Percentiles rank a stretch among this genome's conserved stretches.
Evolutionary conservation across 2,329 filamentous ascomycete genomes (phyloP).

Genomic region (Gaeumannomyces tritici): DNA sequence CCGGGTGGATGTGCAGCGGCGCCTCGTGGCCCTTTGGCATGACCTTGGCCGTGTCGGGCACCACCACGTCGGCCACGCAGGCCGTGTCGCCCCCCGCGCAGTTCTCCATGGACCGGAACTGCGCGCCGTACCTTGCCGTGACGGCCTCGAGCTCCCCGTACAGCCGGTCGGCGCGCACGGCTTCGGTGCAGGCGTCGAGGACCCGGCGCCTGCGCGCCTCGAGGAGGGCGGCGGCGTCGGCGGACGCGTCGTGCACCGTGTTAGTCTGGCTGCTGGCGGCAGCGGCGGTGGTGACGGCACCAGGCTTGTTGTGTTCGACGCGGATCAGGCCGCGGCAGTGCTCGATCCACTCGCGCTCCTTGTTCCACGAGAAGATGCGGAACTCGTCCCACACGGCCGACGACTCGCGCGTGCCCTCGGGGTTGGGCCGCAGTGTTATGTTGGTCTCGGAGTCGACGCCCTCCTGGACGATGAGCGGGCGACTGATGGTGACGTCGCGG

Average conservation of each 20-base stretch:
- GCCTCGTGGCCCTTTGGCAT: slow-evolving; percentile 38
- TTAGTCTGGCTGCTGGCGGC: not conserved
- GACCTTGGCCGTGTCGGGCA: slow-evolving; percentile 29
- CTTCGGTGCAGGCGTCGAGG: not conserved
- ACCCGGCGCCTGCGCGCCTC: not conserved
- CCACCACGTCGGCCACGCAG: slow-evolving; percentile 22
- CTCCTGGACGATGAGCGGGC: slow-evolving; percentile 19
- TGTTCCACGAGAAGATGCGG: slow-evolving; percentile 18
- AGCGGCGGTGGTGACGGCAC: not conserved
- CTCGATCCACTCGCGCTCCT: slow-evolving; percentile 16
- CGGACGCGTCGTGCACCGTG: slow-evolving; percentile 2
- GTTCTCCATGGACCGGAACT: slow-evolving; percentile 12
- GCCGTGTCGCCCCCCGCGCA: slow-evolving; percentile 11
- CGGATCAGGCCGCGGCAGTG: slow-evolving; percentile 17
- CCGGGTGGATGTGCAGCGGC: slow-evolving; percentile 32
- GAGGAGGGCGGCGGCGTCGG: not conserved
- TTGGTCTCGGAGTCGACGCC: slow-evolving; percentile 17
- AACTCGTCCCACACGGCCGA: slow-evolving; percentile 18
- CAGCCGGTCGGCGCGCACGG: slow-evolving; percentile 4
- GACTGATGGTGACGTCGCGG: slow-evolving; percentile 16
- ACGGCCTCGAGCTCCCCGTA: slow-evolving; percentile 9
- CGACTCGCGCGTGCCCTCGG: slow-evolving; percentile 9
- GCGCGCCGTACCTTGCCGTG: slow-evolving; percentile 5
- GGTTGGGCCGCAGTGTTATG: slow-evolving; percentile 11
- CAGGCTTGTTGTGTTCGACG: slow-evolving; percentile 2